phyloP scores from a whole-genome alignment of 768 basidiomycete genomes.

The Calocera cornea region DNA sequence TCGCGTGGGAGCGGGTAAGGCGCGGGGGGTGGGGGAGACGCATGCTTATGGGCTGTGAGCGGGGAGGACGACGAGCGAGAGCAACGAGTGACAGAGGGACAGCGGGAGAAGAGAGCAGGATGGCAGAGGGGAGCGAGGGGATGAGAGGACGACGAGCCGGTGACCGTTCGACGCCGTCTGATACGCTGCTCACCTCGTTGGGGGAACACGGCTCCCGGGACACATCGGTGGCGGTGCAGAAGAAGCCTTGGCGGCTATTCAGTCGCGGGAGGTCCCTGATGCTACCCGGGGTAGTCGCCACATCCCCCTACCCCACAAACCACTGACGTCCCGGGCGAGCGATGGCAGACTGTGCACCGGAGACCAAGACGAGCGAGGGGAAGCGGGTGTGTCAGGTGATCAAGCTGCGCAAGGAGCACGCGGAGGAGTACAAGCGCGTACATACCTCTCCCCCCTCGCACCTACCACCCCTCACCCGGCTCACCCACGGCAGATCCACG shows the following conservation, averaged over 20 bases:
- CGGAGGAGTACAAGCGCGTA: conserved; percentile 29
- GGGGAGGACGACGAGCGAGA: background rate
- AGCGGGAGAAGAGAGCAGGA: background rate
- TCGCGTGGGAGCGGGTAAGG: background rate
- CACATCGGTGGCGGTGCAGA: no score
- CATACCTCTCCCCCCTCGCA: background rate
- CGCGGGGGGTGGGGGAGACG: background rate
- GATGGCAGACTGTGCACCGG: background rate
- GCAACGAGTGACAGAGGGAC: background rate
- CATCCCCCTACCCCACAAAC: no score
- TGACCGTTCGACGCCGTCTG: background rate
- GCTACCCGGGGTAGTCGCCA: no score
- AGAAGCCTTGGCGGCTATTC: no score
- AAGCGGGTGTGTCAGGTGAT: conserved; percentile 63
- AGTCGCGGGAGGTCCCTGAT: no score
- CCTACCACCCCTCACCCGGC: conserved; percentile 9
- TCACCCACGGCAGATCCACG: conserved; percentile 33
- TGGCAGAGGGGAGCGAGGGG: background rate
- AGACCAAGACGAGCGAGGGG: background rate
- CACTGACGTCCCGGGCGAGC: no score
- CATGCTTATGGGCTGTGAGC: background rate
- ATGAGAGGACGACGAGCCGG: background rate
- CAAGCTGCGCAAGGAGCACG: conserved; percentile 34
- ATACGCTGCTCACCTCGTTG: background rate
- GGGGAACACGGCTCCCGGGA: no score